Evolutionary conservation across 2,329 filamentous ascomycete species (phyloP).

Genomic region (Botrytis tulipae): DNA sequence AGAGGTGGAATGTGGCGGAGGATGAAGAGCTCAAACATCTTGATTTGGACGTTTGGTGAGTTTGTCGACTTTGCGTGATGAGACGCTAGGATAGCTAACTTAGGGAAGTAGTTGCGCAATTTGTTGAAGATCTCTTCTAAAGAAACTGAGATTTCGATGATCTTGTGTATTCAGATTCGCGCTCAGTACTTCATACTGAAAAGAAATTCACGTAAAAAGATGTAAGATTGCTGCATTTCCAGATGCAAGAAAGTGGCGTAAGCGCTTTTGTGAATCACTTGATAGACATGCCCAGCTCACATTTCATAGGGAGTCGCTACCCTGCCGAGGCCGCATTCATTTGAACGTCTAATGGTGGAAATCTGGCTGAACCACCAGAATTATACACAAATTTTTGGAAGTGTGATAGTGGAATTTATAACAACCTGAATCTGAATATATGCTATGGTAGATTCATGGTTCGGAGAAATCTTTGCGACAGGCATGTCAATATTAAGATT

Average conservation of each 20-base stretch:
- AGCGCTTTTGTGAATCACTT: not conserved
- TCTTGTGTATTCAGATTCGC: not conserved
- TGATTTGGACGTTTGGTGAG: not conserved
- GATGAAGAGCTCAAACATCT: not conserved
- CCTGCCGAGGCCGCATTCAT: not conserved
- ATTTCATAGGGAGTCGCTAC: not conserved
- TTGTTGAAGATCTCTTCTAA: not conserved
- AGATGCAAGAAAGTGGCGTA: not conserved
- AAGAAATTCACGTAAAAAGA: not conserved
- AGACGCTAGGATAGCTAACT: not conserved
- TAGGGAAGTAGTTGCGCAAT: not conserved
- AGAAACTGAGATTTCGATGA: not conserved
- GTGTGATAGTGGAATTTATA: not conserved
- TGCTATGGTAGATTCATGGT: not conserved
- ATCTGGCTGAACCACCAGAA: not conserved
- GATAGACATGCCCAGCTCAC: not conserved
- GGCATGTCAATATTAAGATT: not conserved
- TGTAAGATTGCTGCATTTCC: not conserved
- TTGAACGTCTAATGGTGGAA: not conserved
- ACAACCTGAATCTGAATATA: not conserved
- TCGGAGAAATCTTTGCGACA: not conserved
- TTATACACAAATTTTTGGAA: not conserved
- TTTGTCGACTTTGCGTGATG: not conserved
- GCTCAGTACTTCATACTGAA: not conserved
- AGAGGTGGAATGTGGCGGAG: not conserved